Percentiles rank a stretch among this genome's conserved stretches.
Conservation (phyloP, 257 asterid genomes). For the Solanum pinnatisectum region DNA sequence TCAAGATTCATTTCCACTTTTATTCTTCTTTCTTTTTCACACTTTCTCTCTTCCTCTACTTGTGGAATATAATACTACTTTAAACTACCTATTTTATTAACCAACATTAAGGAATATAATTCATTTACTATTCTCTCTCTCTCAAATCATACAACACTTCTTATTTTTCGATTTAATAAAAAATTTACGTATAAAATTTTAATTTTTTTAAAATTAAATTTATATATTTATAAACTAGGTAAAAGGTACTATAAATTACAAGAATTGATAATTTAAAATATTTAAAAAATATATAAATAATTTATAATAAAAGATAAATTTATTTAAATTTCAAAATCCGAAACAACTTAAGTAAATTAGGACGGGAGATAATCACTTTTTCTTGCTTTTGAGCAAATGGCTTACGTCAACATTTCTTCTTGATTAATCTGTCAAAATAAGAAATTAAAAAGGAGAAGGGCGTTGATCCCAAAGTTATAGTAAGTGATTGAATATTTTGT, state of each 20-base stretch:
- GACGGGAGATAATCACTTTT: neutral
- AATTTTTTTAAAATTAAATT: no score
- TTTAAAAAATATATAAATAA: no score
- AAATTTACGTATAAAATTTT: no score
- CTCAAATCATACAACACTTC: neutral
- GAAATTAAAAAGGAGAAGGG: constrained; percentile 22
- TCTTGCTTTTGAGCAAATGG: neutral
- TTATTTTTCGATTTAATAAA: no score
- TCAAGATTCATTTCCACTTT: neutral
- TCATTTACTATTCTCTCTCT: neutral
- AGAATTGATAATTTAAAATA: no score
- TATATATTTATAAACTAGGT: no score
- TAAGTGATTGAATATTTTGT: neutral
- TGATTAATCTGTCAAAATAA: constrained; percentile 13
- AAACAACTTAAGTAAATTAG: no score
- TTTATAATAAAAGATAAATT: no score
- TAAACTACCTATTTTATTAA: neutral
- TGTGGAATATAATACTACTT: neutral
- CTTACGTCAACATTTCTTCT: neutral
- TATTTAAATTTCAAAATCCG: no score
- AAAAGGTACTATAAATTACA: no score
- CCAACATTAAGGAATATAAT: neutral
- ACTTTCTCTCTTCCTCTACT: neutral
- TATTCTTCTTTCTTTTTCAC: neutral
- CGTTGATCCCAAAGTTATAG: constrained; percentile 20